phyloP scores from a whole-genome alignment of 257 asterid species.

The Solanum appendiculatum region DNA sequence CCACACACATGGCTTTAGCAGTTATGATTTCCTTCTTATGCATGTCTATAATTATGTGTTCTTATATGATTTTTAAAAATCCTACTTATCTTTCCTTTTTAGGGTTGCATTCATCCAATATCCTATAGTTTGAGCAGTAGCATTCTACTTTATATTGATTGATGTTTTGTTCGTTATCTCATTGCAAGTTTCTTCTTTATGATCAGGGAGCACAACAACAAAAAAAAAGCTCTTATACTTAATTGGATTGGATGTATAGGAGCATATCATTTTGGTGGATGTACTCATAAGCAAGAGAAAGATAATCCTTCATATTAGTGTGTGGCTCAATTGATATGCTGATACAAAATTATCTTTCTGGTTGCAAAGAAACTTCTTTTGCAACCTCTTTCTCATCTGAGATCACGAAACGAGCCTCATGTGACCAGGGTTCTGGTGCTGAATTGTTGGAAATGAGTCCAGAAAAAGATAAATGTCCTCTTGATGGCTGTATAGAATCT shows the following conservation, averaged over 20 bases:
- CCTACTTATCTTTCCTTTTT: background rate
- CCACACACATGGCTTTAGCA: background rate
- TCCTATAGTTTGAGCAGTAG: background rate
- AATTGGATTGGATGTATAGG: background rate
- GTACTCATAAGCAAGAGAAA: background rate
- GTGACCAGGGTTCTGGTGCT: slow-evolving; percentile 6
- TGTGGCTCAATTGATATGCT: slow-evolving; percentile 8
- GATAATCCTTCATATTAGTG: background rate
- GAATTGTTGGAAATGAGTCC: slow-evolving; percentile 8
- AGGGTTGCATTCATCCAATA: background rate
- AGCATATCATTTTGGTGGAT: background rate
- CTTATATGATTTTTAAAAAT: background rate
- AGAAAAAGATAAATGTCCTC: slow-evolving; percentile 2
- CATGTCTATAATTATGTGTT: background rate
- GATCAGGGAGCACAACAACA: background rate
- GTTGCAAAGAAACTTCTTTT: slow-evolving; percentile 9
- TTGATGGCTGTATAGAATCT: background rate
- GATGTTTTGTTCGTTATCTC: background rate
- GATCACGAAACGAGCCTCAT: slow-evolving; percentile 5
- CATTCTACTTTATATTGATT: background rate
- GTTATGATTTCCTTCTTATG: background rate
- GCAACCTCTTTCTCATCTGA: background rate
- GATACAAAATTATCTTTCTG: slow-evolving; percentile 6
- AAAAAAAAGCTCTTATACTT: background rate
- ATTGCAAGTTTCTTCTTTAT: slow-evolving; percentile 1